Conservation (phyloP, 75 land plant genomes). For the Chamaecyparis obtusa region DNA sequence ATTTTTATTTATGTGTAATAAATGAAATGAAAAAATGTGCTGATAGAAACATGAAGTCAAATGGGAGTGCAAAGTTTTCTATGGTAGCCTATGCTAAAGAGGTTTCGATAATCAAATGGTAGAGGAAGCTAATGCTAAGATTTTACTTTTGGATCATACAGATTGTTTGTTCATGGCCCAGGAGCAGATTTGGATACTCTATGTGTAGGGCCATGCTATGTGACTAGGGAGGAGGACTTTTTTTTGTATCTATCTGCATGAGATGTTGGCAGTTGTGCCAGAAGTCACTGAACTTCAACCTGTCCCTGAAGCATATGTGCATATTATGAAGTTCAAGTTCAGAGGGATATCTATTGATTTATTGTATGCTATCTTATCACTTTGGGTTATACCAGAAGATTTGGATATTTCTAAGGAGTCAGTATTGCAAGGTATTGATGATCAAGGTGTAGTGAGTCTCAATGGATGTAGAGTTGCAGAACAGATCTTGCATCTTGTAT, state of each 20-base stretch:
- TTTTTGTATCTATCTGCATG: slow-evolving; percentile 32
- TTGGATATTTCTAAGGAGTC: slow-evolving; percentile 45
- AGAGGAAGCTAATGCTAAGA: slow-evolving; percentile 81
- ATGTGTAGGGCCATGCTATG: slow-evolving; percentile 89
- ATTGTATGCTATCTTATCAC: slow-evolving; percentile 40
- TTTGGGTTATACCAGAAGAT: slow-evolving; percentile 50
- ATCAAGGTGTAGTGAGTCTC: slow-evolving; percentile 47
- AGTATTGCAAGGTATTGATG: slow-evolving; percentile 36
- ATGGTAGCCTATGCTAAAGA: no score
- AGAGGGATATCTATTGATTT: slow-evolving; percentile 49
- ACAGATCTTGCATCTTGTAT: slow-evolving; percentile 45
- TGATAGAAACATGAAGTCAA: no score
- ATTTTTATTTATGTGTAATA: no score
- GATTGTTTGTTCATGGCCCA: slow-evolving; percentile 92
- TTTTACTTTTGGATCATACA: slow-evolving; percentile 88
- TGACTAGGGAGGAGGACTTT: slow-evolving; percentile 76
- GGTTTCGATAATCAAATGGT: no score
- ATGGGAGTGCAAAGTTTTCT: no score
- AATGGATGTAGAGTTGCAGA: slow-evolving; percentile 57
- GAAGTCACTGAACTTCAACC: slow-evolving; percentile 53
- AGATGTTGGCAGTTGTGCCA: slow-evolving; percentile 23
- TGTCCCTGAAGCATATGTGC: slow-evolving; percentile 55
- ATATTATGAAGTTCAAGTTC: slow-evolving; percentile 52
- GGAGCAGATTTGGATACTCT: slow-evolving; percentile 92
- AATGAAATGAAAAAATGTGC: no score